Conservation (phyloP, 257 asterid species). For the Salvia rosmarinus region DNA sequence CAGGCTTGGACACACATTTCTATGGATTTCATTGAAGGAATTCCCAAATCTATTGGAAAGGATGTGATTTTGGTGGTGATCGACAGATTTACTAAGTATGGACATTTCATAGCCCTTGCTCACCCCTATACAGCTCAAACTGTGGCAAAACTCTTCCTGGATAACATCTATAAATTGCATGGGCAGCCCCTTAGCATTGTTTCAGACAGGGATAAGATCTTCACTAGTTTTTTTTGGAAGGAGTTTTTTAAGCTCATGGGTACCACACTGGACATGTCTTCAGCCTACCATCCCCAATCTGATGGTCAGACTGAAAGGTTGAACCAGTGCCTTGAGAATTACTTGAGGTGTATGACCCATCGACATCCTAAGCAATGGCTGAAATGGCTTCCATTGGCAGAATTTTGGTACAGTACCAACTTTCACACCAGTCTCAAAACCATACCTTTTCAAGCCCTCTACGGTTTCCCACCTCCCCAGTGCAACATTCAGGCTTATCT, state of each 20-base stretch:
- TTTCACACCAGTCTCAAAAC: background rate
- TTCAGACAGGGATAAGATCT: conserved; percentile 6
- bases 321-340: conserved; percentile 14
- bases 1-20: too few relatives aligned
- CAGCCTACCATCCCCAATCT: background rate
- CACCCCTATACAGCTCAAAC: too few relatives aligned
- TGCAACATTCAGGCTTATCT: too few relatives aligned
- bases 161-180: too few relatives aligned
- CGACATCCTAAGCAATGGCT: background rate
- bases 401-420: background rate
- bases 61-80: too few relatives aligned
- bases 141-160: too few relatives aligned
- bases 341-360: background rate
- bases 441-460: background rate
- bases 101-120: too few relatives aligned
- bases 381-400: background rate
- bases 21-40: too few relatives aligned
- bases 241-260: background rate
- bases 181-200: too few relatives aligned
- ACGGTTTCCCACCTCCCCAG: background rate
- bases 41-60: too few relatives aligned
- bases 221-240: conserved; percentile 12
- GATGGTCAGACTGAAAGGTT: conserved; percentile 5
- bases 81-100: too few relatives aligned
- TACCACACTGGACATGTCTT: background rate